These are phyloP conservation scores for Colletotrichum sp. DNA, from an alignment of 2,329 filamentous ascomycete genomes.

Conservation along the genomic window DNA sequence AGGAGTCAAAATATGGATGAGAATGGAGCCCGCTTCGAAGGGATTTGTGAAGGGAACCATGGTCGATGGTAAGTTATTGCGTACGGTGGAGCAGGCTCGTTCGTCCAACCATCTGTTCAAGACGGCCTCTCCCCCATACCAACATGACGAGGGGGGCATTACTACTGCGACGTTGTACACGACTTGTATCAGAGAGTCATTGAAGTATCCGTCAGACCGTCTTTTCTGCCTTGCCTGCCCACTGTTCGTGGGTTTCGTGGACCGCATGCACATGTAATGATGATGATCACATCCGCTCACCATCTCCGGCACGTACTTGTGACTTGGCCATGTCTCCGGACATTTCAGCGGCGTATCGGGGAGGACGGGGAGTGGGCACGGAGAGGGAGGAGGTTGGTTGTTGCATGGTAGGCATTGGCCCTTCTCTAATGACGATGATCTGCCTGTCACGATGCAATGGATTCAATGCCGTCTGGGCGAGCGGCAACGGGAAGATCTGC, in stretches of 20 bases:
- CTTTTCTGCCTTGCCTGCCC: background rate
- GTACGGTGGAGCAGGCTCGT: background rate
- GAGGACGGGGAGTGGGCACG: background rate
- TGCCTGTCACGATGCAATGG: background rate
- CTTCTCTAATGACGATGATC: background rate
- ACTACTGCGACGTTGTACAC: background rate
- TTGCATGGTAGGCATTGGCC: background rate
- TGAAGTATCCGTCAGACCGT: background rate
- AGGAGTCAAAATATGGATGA: background rate
- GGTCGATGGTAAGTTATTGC: background rate
- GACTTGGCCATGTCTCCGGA: background rate
- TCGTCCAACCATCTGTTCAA: background rate
- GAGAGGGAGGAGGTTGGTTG: background rate
- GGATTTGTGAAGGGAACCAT: constrained; percentile 6
- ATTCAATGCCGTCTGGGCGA: background rate
- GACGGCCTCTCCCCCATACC: background rate
- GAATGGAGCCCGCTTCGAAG: background rate
- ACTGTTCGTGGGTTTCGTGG: background rate
- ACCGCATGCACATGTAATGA: background rate
- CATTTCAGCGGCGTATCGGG: background rate
- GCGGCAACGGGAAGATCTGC: background rate
- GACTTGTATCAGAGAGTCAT: background rate
- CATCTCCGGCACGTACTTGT: background rate
- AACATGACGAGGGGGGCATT: background rate
- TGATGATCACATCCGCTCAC: background rate